Base-by-base conservation (phyloP, 2,329 filamentous ascomycete species). In the Pseudogymnoascus sp. region DNA sequence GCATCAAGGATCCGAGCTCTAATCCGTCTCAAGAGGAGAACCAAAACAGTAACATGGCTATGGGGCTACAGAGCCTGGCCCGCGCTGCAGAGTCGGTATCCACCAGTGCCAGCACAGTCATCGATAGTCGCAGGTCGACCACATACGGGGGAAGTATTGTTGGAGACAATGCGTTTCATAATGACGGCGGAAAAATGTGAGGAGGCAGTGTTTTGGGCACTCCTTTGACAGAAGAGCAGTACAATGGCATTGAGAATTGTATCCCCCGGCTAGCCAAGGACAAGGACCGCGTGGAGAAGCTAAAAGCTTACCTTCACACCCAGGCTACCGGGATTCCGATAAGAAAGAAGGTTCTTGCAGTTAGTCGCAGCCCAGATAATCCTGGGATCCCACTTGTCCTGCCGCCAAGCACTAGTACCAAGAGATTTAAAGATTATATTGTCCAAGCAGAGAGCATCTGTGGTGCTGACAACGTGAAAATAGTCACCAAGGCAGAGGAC, bases 281-380 rank as follows among this genome's bases (percentile, higher is more conserved):
- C 16, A 37, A 37, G 14, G 35, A 96, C 77, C 90, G 93, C 66
- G 93, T 93, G 69, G 93, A 97, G 81, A 96, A 96, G 80, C 85
- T 97, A 67, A 97, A 97, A 78, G 86, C 88, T 63, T 93, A 96
- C 73, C 80, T 97, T 19, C 38, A 41, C 1, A 41, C 38, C 4
- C 38, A 41, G 16, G 38, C 38, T 41, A 19, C 38, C 1, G 38
- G n/a, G 4, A 41, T 41, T 41, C 38, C 38, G n/a, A 40, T 40
- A 19, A 2, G 16, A 41, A 41, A 41, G 8, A 14, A 16, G 16
- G 16, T 19, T 19, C 38, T n/a, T 4, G 8, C 8, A 16, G n/a
- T 19, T 4, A 40, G n/a, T 10, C n/a, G n/a, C 38, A 40, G 7
- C n/a, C 38, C n/a, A 4, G n/a, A 2, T 1, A 40, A 19, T 8